Evolutionary conservation across 208 protist genomes (phyloP).

Genomic region (Trypanosoma rangeli): DNA sequence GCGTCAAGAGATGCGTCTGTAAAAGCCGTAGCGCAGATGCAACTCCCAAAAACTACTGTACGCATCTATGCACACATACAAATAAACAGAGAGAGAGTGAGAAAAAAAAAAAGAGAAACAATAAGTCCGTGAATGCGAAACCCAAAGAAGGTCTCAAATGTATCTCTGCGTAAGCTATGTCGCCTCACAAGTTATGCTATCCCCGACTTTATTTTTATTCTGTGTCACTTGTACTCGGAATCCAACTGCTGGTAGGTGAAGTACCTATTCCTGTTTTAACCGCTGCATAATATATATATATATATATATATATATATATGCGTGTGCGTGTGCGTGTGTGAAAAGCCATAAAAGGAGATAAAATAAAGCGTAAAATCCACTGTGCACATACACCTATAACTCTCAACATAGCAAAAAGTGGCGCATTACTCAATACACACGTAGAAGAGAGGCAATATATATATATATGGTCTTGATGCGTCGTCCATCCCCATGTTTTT

Average conservation of each 20-base stretch:
- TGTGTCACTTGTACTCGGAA: neutral
- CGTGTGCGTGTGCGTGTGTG: neutral
- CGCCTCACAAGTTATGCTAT: neutral
- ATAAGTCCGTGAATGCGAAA: neutral
- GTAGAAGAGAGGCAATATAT: too few species aligned
- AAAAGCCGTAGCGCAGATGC: neutral
- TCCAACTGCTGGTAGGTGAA: neutral
- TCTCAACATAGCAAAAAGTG: neutral
- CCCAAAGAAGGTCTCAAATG: neutral
- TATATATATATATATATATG: too few species aligned
- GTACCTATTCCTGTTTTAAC: too few species aligned
- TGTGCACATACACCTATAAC: neutral
- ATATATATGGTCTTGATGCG: neutral
- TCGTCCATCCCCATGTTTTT: neutral
- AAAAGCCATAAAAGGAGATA: neutral
- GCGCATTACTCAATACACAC: neutral
- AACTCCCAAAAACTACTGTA: neutral
- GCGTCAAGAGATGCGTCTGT: neutral
- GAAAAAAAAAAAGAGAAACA: neutral
- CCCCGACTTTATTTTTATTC: too few species aligned
- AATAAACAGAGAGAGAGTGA: neutral
- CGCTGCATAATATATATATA: too few species aligned
- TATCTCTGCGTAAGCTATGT: neutral
- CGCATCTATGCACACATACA: neutral
- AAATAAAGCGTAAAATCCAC: neutral